Conservation (phyloP, 2,329 filamentous ascomycete genomes). For the Talaromyces sp. region DNA sequence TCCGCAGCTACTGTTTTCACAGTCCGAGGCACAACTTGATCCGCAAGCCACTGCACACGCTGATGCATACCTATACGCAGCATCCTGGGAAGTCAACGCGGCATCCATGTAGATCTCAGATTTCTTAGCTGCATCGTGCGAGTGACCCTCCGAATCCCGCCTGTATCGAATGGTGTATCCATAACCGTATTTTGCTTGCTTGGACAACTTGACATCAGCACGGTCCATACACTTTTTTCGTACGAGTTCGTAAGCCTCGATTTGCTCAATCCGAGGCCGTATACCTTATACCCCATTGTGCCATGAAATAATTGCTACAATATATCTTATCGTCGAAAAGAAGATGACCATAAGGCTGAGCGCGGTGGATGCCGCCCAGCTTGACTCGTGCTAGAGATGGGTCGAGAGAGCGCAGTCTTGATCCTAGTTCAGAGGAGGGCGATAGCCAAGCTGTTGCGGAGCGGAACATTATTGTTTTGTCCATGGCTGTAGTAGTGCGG, state of each 20-base stretch:
- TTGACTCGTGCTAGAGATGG: conserved; percentile 31
- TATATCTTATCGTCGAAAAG: conserved; percentile 18
- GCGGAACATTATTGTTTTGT: conserved; percentile 24
- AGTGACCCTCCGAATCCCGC: neutral
- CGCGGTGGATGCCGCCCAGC: conserved; percentile 43
- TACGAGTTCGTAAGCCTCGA: neutral
- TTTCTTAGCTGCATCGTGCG: neutral
- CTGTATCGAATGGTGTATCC: neutral
- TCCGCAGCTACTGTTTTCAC: neutral
- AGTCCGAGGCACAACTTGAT: neutral
- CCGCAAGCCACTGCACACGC: conserved; percentile 1
- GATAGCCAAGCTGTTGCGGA: conserved; percentile 35
- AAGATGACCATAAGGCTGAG: conserved; percentile 39
- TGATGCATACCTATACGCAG: neutral
- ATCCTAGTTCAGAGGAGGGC: conserved; percentile 15
- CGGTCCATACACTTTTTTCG: neutral
- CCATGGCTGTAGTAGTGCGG: conserved; percentile 37
- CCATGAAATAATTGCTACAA: neutral
- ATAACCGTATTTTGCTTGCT: neutral
- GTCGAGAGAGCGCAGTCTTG: neutral
- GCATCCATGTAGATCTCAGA: neutral
- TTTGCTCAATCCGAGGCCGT: neutral
- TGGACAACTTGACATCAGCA: neutral
- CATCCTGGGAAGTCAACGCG: neutral
- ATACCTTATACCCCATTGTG: neutral